A percentile compares a stretch with the other conserved stretches of the same genome.
phyloP scores from a whole-genome alignment of 805 yeast genomes.

The Ogataea minuta region DNA sequence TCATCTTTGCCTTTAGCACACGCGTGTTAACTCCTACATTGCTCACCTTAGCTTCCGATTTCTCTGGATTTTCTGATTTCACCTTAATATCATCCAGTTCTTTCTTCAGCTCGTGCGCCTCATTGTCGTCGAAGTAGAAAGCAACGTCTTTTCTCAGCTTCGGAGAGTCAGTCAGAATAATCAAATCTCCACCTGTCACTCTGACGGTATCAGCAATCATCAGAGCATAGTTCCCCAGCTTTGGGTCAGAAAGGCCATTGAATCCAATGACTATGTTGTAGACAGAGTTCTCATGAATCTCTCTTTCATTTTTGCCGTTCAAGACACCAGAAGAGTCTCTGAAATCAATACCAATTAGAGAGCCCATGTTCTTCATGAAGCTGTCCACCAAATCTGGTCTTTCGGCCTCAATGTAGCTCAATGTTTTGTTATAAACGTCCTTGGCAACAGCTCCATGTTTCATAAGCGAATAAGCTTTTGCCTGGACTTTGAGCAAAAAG shows the following conservation, averaged over 20 bases:
- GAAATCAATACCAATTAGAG: constrained; percentile 86
- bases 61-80: constrained; percentile 11
- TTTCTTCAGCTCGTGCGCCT: constrained; percentile 43
- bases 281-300: constrained; percentile 67
- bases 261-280: constrained; percentile 78
- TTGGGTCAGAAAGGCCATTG: constrained; percentile 52
- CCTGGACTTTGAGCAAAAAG: constrained; percentile 67
- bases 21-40: constrained; percentile 49
- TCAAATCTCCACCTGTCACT: constrained; percentile 59
- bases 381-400: constrained; percentile 62
- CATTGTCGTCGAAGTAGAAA: constrained; percentile 76
- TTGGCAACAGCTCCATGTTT: constrained; percentile 69
- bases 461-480: constrained; percentile 55
- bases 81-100: constrained; percentile 29
- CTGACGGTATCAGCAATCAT: constrained; percentile 79
- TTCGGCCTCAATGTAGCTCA: constrained; percentile 56
- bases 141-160: constrained; percentile 74
- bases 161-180: constrained; percentile 69
- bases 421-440: constrained; percentile 61
- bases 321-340: constrained; percentile 75
- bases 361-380: constrained; percentile 80
- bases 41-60: constrained; percentile 22
- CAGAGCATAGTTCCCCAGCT: constrained; percentile 63
- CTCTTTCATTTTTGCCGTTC: constrained; percentile 68
- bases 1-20: constrained; percentile 71